Evolutionary conservation across 305 asterid species (phyloP), one percentile per base, ranked within the genome.

Genomic region (Petunia hybrid): DNA sequence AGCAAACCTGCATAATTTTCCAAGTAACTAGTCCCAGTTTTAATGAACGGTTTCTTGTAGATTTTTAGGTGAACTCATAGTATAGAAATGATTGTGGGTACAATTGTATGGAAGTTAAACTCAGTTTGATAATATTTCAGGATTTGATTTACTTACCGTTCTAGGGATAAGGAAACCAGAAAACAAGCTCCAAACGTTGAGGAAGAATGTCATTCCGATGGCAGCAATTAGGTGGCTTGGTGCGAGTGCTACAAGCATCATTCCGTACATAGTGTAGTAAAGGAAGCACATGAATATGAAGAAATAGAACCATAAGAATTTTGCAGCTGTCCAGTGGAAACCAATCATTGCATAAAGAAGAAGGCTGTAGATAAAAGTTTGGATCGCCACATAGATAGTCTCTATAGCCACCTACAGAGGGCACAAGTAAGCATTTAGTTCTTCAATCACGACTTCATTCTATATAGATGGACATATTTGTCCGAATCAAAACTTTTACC

Each of bases 171-270:
- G 79, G 90, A 94, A 96, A 12, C 98, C 99, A 1, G 98, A 88
- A 92, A 96, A 96, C 63, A 96, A 79, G 82, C 94, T 96, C 99
- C 99, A 96, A 81, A 94, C 91, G 93, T 91, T 92, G 91, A 94
- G 98, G 97, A 96, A 96, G 85, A 96, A 96, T 1, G 97, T 84
- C 98, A 96, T 96, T 84, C 88, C 87, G 6, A 96, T 93, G 6
- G 98, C 97, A 35, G 99, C 97, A 76, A 96, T 90, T 69, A 84
- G 87, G 93, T 94, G 93, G 81, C 86, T 94, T 35, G 99, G 98
- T 7, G 99, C 90, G 89, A 96, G 97, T 4, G 99, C 91, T 1
- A 96, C 97, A 67, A 94, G 98, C 99, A 96, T 96, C 99, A 95
- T 95, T 3, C 99, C 98, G 46, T 92, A 95, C 22, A 87, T 38